Conservation (phyloP, 495 filamentous ascomycete genomes). For the Entonaema liquescens region DNA sequence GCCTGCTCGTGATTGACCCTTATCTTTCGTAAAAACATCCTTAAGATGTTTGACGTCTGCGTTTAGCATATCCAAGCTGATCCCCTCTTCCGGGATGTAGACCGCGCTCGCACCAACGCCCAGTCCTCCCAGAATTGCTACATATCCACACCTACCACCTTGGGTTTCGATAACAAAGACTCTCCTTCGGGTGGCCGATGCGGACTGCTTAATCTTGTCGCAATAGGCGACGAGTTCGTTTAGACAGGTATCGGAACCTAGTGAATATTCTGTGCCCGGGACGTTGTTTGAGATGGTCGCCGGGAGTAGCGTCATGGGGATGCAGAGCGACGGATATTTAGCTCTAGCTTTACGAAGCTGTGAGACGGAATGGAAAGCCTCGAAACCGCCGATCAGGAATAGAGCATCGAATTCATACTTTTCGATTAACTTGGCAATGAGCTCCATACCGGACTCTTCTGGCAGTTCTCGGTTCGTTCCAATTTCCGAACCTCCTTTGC, state of each 20-base stretch:
- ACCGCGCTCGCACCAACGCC: constrained; percentile 92
- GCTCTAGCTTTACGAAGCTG: constrained; percentile 83
- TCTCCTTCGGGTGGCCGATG: constrained; percentile 87
- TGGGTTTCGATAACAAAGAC: constrained; percentile 99
- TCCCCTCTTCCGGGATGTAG: constrained; percentile 96
- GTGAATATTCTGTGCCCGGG: constrained; percentile 94
- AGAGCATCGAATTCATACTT: constrained; percentile 89
- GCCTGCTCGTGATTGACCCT: constrained; percentile 88
- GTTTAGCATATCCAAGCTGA: constrained; percentile 91
- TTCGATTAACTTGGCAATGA: constrained; percentile 84
- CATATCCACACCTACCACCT: constrained; percentile 92
- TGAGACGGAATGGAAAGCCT: constrained; percentile 91
- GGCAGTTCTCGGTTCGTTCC: constrained; percentile 96
- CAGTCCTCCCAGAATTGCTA: constrained; percentile 89
- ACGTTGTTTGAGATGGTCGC: constrained; percentile 99
- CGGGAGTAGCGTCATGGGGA: constrained; percentile 90
- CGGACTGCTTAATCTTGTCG: constrained; percentile 96
- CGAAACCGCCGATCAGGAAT: constrained; percentile 94
- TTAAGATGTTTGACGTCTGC: constrained; percentile 91
- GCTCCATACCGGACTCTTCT: constrained; percentile 79
- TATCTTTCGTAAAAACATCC: constrained; percentile 83
- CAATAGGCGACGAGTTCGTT: constrained; percentile 98
- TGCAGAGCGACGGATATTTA: constrained; percentile 84
- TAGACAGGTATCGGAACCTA: constrained; percentile 95
- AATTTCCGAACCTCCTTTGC: constrained; percentile 96